phyloP scores from a whole-genome alignment of 202 grass and related monocot genomes.

The Schoenoplectus tabernaemontani region DNA sequence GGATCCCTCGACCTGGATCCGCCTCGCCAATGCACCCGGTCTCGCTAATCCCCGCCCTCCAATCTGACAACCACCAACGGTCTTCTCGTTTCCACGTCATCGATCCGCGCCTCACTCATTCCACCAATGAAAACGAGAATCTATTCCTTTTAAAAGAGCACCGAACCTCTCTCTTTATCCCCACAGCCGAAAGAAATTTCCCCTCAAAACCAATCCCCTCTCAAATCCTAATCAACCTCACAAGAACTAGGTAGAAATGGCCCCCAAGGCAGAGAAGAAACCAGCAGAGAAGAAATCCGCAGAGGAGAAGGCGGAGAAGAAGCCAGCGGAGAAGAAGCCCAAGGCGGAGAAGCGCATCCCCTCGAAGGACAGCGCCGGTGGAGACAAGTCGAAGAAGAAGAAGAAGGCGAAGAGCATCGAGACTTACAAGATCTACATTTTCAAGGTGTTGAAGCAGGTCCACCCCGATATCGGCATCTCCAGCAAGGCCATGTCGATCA shows the following conservation, averaged over 20 bases:
- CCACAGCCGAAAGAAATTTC: neutral
- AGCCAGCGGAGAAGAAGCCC: conserved; percentile 45
- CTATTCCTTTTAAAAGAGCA: neutral
- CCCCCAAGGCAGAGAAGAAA: conserved; percentile 60
- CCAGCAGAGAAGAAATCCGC: conserved; percentile 52
- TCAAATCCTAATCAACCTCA: neutral
- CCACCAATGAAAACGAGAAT: conserved; percentile 14
- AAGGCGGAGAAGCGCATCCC: conserved; percentile 52
- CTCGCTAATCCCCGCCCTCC: neutral
- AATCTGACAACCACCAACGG: neutral
- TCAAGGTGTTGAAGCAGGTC: conserved; percentile 27
- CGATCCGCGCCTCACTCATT: conserved; percentile 12
- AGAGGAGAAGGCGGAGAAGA: conserved; percentile 48
- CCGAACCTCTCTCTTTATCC: neutral
- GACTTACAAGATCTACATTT: conserved; percentile 32
- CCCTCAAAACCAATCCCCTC: neutral
- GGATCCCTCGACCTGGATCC: neutral
- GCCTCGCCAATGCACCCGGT: neutral
- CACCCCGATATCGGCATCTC: conserved; percentile 54
- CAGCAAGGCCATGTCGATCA: conserved; percentile 55
- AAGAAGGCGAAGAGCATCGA: conserved; percentile 31
- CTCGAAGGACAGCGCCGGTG: conserved; percentile 31
- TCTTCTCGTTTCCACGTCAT: conserved; percentile 20
- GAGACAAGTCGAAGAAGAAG: conserved; percentile 39
- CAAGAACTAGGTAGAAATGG: conserved; percentile 17